Evolutionary conservation across 257 asterid genomes (phyloP).

Genomic region (Primulina eburnea): DNA sequence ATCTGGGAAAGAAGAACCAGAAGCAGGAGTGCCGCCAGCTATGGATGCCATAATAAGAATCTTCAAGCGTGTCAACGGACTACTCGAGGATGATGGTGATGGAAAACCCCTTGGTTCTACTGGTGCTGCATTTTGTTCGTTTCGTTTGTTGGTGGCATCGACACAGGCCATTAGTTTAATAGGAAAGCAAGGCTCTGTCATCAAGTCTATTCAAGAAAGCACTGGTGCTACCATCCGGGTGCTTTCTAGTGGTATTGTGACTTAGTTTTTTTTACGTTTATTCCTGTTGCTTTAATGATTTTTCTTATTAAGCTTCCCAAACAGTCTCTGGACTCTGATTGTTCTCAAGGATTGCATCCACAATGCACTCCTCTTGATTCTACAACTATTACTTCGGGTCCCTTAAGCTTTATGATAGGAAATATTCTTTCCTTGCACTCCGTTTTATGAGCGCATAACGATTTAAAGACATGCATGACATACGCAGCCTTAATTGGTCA

Average conservation of each 20-base stretch:
- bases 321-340: slow-evolving; percentile 5
- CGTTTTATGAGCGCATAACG: not conserved
- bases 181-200: slow-evolving; percentile 73
- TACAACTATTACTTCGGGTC: not conserved
- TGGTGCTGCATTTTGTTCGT: slow-evolving; percentile 49
- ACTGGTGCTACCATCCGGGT: slow-evolving; percentile 64
- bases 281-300: slow-evolving; percentile 7
- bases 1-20: slow-evolving; percentile 84
- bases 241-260: slow-evolving; percentile 49
- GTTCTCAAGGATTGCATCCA: slow-evolving; percentile 16
- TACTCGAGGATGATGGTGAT: slow-evolving; percentile 45
- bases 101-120: slow-evolving; percentile 37
- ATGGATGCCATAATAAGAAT: slow-evolving; percentile 71
- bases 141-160: slow-evolving; percentile 64
- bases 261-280: not conserved
- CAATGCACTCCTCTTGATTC: not conserved
- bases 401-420: not conserved
- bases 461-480: not conserved
- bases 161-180: slow-evolving; percentile 75
- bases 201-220: slow-evolving; percentile 72
- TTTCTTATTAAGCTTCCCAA: not conserved
- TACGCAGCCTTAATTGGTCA: not conserved
- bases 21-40: slow-evolving; percentile 59
- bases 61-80: slow-evolving; percentile 60
- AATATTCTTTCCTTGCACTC: not conserved